Evolutionary conservation across 441 rosid species (phyloP).

Genomic region (Flueggea neowawraea): DNA sequence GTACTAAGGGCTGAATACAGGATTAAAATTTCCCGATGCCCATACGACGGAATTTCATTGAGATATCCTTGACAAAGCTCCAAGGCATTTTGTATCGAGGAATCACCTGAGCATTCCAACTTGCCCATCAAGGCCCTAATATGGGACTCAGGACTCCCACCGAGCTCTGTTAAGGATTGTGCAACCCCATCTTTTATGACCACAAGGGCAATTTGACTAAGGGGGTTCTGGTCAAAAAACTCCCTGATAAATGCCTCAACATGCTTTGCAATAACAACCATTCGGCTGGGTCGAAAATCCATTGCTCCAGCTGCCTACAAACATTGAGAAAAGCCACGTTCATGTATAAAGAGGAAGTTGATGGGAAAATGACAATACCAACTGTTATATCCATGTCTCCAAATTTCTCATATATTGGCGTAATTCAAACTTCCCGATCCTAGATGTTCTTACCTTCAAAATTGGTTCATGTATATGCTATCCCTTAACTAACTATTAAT

Average conservation of each 20-base stretch:
- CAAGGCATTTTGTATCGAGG: constrained; percentile 84
- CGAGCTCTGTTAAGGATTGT: constrained; percentile 70
- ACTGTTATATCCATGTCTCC: too few species aligned
- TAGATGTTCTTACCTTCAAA: too few species aligned
- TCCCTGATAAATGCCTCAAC: constrained; percentile 84
- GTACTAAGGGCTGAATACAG: constrained; percentile 74
- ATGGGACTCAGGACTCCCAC: constrained; percentile 92
- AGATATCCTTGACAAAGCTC: constrained; percentile 66
- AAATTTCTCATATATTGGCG: too few species aligned
- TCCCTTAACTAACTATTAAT: too few species aligned
- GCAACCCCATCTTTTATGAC: constrained; percentile 73
- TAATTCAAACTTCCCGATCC: too few species aligned
- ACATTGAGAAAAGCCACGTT: constrained; percentile 2
- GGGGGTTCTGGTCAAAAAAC: constrained; percentile 88
- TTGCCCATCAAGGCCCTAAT: constrained; percentile 80
- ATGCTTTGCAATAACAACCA: constrained; percentile 67
- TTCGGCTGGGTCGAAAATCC: constrained; percentile 69
- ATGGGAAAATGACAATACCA: too few species aligned
- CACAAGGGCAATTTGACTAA: constrained; percentile 65
- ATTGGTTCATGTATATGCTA: too few species aligned
- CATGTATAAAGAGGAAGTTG: neutral
- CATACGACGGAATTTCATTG: constrained; percentile 63
- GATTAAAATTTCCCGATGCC: constrained; percentile 70
- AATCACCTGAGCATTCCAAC: constrained; percentile 72
- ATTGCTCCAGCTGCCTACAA: constrained; percentile 79